Percentiles rank a stretch among this genome's conserved stretches.
phyloP scores from a whole-genome alignment of 2,329 filamentous ascomycete genomes.

The Penicillium sp. region DNA sequence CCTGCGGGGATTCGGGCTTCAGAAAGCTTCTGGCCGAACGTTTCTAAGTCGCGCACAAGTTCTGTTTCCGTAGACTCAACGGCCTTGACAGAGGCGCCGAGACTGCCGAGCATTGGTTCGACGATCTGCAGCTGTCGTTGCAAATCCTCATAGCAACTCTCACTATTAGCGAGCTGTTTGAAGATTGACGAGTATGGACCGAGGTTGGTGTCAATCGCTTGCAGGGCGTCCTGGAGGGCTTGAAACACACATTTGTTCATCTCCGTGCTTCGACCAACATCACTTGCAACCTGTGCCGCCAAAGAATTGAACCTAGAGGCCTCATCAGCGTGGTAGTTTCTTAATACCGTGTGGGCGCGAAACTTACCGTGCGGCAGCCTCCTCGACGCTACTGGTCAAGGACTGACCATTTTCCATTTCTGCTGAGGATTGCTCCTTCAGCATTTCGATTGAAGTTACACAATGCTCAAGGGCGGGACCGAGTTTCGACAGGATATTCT shows the following conservation, averaged over 20 bases:
- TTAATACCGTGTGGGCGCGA: neutral
- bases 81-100: conserved; percentile 22
- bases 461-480: conserved; percentile 16
- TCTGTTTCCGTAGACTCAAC: conserved; percentile 21
- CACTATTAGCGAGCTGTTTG: conserved; percentile 23
- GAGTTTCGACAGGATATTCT: conserved; percentile 15
- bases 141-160: conserved; percentile 18
- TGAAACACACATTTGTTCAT: conserved; percentile 13
- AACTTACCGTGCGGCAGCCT: conserved; percentile 27
- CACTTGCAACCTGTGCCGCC: conserved; percentile 12
- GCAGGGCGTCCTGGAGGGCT: conserved; percentile 23
- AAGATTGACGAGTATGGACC: conserved; percentile 18
- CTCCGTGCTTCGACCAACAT: conserved; percentile 17
- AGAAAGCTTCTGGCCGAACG: conserved; percentile 18
- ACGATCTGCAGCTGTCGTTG: conserved; percentile 20
- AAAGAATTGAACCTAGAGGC: conserved; percentile 23
- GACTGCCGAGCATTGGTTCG: conserved; percentile 18
- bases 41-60: conserved; percentile 31
- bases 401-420: conserved; percentile 18
- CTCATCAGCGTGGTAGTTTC: neutral
- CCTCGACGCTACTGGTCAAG: conserved; percentile 18
- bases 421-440: conserved; percentile 16
- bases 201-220: conserved; percentile 18
- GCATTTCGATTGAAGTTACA: conserved; percentile 12
- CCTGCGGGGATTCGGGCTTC: conserved; percentile 22